These are phyloP conservation scores for Leccinellum albellum DNA, from an alignment of 768 basidiomycete species.

Conservation along the genomic window DNA sequence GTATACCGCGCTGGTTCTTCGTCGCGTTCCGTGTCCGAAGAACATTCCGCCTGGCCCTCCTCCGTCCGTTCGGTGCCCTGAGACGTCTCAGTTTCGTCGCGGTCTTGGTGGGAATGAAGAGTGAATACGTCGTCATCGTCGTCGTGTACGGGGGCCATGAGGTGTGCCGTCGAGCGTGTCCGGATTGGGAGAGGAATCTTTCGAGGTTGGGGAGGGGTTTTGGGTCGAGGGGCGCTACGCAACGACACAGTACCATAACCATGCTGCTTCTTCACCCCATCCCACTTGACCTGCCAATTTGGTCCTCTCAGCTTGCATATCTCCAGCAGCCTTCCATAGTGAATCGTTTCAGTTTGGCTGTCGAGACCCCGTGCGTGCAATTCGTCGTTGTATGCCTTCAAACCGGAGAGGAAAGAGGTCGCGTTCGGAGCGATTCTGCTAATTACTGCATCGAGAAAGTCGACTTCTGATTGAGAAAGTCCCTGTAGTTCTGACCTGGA, in stretches of 20 bases:
- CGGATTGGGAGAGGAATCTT: conserved; percentile 16
- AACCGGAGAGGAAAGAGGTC: conserved; percentile 74
- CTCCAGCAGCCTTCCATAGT: conserved; percentile 80
- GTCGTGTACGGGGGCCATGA: conserved; percentile 28
- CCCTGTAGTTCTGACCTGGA: conserved; percentile 48
- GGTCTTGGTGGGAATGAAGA: conserved; percentile 41
- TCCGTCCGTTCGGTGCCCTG: conserved; percentile 18
- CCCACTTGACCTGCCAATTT: conserved; percentile 84
- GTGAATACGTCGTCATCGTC: conserved; percentile 42
- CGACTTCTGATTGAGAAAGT: conserved; percentile 55
- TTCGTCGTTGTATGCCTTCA: conserved; percentile 82
- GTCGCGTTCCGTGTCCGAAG: conserved; percentile 23
- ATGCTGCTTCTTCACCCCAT: conserved; percentile 56
- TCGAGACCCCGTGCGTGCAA: conserved; percentile 73
- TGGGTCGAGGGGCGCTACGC: conserved; percentile 10
- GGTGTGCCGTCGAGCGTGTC: conserved; percentile 23
- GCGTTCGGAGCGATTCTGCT: conserved; percentile 61
- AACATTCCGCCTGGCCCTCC: conserved; percentile 6
- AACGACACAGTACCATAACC: conserved; percentile 33
- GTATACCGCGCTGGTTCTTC: conserved; percentile 10
- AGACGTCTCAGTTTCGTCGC: conserved; percentile 22
- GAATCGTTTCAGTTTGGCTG: conserved; percentile 69
- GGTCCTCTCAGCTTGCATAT: conserved; percentile 75
- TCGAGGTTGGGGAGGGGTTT: conserved; percentile 17
- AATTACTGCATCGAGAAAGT: conserved; percentile 74